Conservation (phyloP, 78 protist species). For the Anaeramoeba flamelloides region DNA sequence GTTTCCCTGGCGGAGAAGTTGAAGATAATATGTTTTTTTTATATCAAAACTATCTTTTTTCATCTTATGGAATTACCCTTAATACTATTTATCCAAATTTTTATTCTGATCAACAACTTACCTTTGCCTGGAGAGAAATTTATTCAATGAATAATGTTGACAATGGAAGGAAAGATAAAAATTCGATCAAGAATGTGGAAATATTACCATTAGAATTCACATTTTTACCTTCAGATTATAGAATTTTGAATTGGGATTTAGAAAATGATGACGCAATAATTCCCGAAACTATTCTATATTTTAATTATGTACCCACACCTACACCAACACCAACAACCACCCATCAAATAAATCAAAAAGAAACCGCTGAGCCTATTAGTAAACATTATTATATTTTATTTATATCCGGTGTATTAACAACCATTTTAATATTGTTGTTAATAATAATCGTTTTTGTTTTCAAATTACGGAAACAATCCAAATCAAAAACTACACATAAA, state of each 20-base stretch:
- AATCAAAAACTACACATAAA: no score
- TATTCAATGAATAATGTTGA: no score
- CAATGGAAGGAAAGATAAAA: no score
- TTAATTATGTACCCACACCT: neutral
- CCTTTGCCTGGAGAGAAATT: neutral
- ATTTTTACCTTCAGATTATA: neutral
- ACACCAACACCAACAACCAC: neutral
- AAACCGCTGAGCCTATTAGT: no score
- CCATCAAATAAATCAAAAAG: no score
- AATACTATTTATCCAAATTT: neutral
- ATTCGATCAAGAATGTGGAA: neutral
- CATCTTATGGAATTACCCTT: neutral
- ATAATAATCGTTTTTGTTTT: no score
- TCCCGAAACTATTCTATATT: neutral
- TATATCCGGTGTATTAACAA: no score
- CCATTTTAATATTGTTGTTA: no score
- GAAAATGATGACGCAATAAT: neutral
- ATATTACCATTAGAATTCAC: neutral
- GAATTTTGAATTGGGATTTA: conserved; percentile 1
- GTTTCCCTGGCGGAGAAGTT: neutral
- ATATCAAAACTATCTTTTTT: neutral
- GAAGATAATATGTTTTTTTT: neutral
- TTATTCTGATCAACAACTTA: neutral
- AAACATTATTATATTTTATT: no score
- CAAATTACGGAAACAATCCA: no score